Conservation (phyloP, 805 yeast species). For the Starmerella khaoyaiensis region DNA sequence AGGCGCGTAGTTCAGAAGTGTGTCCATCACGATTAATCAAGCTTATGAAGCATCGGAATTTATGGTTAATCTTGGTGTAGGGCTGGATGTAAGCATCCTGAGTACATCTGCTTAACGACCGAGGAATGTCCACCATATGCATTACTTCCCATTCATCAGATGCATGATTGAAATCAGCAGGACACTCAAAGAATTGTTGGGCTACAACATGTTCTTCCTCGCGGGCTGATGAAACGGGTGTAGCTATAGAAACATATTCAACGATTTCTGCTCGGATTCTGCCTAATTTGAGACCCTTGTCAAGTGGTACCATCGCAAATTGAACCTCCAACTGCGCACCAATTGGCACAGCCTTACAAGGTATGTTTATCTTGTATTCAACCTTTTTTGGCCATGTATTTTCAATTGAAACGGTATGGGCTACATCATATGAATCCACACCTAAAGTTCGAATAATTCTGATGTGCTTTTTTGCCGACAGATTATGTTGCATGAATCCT, state of each 20-base stretch:
- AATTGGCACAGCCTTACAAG: conserved; percentile 78
- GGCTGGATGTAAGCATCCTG: conserved; percentile 72
- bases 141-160: conserved; percentile 63
- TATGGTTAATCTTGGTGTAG: conserved; percentile 74
- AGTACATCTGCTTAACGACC: conserved; percentile 59
- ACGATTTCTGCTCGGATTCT: conserved; percentile 52
- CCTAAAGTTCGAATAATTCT: conserved; percentile 78
- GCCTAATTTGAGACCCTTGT: conserved; percentile 71
- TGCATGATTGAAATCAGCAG: conserved; percentile 24
- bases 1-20: conserved; percentile 79
- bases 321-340: conserved; percentile 67
- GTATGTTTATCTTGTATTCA: conserved; percentile 76
- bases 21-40: conserved; percentile 84
- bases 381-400: conserved; percentile 93
- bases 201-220: conserved; percentile 50
- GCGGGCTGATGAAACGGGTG: conserved; percentile 48
- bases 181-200: conserved; percentile 36
- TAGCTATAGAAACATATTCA: conserved; percentile 45
- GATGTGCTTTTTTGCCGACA: conserved; percentile 55
- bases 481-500: conserved; percentile 56
- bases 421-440: conserved; percentile 71
- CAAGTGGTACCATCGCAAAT: conserved; percentile 60
- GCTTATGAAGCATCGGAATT: conserved; percentile 66
- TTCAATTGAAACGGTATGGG: conserved; percentile 87
- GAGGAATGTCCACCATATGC: conserved; percentile 50